Percentiles rank a stretch among this genome's conserved stretches.
Evolutionary conservation across 257 asterid species (phyloP).

Genomic region (Coffea eugenioides): DNA sequence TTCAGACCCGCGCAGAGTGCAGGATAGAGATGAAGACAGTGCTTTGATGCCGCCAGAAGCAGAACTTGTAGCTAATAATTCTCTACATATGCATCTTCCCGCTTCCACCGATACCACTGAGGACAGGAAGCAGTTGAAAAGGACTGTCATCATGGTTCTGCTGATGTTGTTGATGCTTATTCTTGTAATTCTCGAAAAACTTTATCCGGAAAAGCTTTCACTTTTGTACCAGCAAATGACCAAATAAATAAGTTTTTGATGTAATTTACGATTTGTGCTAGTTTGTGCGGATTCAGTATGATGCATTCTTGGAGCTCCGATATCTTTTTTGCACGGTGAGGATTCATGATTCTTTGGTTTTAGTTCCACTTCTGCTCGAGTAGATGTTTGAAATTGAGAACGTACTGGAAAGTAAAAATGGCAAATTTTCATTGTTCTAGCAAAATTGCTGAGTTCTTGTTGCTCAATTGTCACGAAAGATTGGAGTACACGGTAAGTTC

Average conservation of each 20-base stretch:
- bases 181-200: conserved; percentile 14
- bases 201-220: conserved; percentile 13
- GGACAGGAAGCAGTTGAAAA: conserved; percentile 10
- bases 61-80: background rate
- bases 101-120: background rate
- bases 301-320: background rate
- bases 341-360: background rate
- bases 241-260: background rate
- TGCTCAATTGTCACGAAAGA: too few relatives aligned
- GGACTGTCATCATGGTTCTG: conserved; percentile 13
- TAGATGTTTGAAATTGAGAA: too few relatives aligned
- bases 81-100: background rate
- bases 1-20: background rate
- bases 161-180: conserved; percentile 23
- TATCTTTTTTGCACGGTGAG: background rate
- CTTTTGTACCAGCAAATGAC: background rate
- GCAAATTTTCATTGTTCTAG: too few relatives aligned
- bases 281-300: too few relatives aligned
- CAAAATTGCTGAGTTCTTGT: too few relatives aligned
- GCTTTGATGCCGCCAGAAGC: background rate
- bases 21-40: conserved; percentile 1
- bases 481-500: too few relatives aligned
- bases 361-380: too few relatives aligned
- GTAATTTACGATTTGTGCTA: background rate
- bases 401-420: too few relatives aligned